Percentiles rank a stretch among this genome's conserved stretches.
These are phyloP conservation scores for Coemansia sp. DNA, from an alignment of 192 early-diverging fungal genomes.

Conservation along the genomic window DNA sequence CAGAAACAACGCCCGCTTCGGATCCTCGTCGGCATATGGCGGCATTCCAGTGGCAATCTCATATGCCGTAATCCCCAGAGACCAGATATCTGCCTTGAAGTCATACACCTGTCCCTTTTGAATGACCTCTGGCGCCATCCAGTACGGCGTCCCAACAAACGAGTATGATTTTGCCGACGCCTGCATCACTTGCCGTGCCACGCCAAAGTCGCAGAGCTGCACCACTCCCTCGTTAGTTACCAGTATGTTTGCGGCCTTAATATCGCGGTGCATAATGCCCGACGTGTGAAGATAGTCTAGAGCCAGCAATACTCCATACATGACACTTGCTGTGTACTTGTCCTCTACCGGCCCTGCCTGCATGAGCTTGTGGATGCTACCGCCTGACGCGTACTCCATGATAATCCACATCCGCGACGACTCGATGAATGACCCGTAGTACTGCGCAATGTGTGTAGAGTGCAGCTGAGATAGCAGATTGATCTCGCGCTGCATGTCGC, in stretches of 20 bases:
- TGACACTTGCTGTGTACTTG: conserved; percentile 84
- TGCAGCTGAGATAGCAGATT: conserved; percentile 81
- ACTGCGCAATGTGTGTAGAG: conserved; percentile 89
- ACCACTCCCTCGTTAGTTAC: conserved; percentile 86
- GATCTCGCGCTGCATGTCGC: conserved; percentile 93
- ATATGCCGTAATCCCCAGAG: conserved; percentile 95
- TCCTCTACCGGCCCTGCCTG: conserved; percentile 86
- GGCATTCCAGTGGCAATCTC: conserved; percentile 96
- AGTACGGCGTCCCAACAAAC: conserved; percentile 93
- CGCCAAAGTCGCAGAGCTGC: conserved; percentile 96
- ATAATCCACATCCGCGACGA: conserved; percentile 96
- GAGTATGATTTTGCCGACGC: conserved; percentile 77
- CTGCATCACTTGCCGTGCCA: conserved; percentile 79
- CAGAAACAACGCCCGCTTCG: conserved; percentile 82
- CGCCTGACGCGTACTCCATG: conserved; percentile 97
- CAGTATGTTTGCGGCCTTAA: conserved; percentile 96
- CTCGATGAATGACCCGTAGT: conserved; percentile 86
- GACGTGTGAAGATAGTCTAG: conserved; percentile 91
- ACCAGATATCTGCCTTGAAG: conserved; percentile 99
- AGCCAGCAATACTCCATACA: conserved; percentile 82
- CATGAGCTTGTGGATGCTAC: conserved; percentile 76
- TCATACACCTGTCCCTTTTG: conserved; percentile 83
- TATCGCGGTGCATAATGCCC: conserved; percentile 95
- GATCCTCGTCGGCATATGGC: conserved; percentile 88
- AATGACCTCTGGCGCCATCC: conserved; percentile 89